Evolutionary conservation across 371 early-diverging fungal species (phyloP).

Genomic region (Nematocida ironsii): DNA sequence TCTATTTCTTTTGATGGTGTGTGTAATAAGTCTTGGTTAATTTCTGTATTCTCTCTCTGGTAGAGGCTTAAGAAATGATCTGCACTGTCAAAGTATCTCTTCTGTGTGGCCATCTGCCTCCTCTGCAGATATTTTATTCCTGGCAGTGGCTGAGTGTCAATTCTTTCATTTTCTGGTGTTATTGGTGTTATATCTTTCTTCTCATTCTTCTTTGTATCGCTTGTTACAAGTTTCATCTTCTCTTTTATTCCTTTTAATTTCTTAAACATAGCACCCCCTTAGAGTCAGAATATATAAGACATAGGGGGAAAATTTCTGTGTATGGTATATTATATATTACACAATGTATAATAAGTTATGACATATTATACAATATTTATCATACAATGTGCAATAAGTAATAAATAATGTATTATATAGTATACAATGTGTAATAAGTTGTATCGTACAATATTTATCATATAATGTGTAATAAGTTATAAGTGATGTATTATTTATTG

Average conservation of each 20-base stretch:
- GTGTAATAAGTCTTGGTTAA: neutral
- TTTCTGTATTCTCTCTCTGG: slow-evolving; percentile 23
- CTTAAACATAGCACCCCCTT: no score
- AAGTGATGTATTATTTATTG: no score
- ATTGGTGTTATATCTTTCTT: neutral
- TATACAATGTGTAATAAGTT: neutral
- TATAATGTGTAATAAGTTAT: no score
- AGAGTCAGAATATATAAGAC: no score
- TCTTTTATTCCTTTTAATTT: neutral
- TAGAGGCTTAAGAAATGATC: slow-evolving; percentile 44
- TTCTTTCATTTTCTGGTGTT: neutral
- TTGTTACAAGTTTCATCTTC: neutral
- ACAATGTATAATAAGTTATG: neutral
- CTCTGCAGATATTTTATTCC: slow-evolving; percentile 17
- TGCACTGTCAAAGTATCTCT: slow-evolving; percentile 53
- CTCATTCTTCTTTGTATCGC: neutral
- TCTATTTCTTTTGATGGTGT: neutral
- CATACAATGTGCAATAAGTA: neutral
- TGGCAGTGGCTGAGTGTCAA: neutral
- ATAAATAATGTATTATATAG: neutral
- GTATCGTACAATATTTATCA: no score
- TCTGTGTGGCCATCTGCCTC: slow-evolving; percentile 35
- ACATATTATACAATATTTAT: neutral
- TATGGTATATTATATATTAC: neutral
- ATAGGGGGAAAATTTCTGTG: no score